Conservation (phyloP, 805 yeast species). For the Metahyphopichia silvanorum region DNA sequence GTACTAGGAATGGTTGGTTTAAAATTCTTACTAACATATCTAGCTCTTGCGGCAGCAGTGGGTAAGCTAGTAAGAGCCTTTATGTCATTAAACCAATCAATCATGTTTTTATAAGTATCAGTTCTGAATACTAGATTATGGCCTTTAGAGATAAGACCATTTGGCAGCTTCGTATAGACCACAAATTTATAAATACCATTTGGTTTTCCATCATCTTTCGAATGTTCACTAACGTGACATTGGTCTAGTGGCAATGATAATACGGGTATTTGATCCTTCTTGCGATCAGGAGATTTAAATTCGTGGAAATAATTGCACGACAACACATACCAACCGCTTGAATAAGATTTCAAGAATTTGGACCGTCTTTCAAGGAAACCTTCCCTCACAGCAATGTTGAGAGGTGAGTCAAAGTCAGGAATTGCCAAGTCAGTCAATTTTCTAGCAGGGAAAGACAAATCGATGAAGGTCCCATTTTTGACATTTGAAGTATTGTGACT, state of each 20-base stretch:
- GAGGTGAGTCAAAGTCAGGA: slow-evolving; percentile 64
- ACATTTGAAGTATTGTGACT: slow-evolving; percentile 22
- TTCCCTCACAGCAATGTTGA: slow-evolving; percentile 61
- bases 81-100: slow-evolving; percentile 80
- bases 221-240: slow-evolving; percentile 80
- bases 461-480: slow-evolving; percentile 37
- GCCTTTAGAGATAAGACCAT: slow-evolving; percentile 71
- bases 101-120: slow-evolving; percentile 76
- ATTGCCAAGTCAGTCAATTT: slow-evolving; percentile 53
- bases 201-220: slow-evolving; percentile 60
- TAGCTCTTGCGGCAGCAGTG: slow-evolving; percentile 57
- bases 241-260: slow-evolving; percentile 79
- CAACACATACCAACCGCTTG: slow-evolving; percentile 85
- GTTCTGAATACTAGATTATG: slow-evolving; percentile 96
- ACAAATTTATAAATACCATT: slow-evolving; percentile 72
- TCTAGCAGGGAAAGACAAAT: slow-evolving; percentile 35
- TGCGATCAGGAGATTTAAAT: slow-evolving; percentile 78
- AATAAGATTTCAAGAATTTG: slow-evolving; percentile 86
- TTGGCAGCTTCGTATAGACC: slow-evolving; percentile 64
- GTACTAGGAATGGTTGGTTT: slow-evolving; percentile 5
- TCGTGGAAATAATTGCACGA: slow-evolving; percentile 90
- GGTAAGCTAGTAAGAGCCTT: slow-evolving; percentile 61
- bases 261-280: slow-evolving; percentile 75
- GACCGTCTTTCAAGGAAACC: slow-evolving; percentile 88
- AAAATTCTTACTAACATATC: slow-evolving; percentile 26